Base-by-base conservation (phyloP, 2,329 filamentous ascomycete species). In the Xylaria sp. region DNA sequence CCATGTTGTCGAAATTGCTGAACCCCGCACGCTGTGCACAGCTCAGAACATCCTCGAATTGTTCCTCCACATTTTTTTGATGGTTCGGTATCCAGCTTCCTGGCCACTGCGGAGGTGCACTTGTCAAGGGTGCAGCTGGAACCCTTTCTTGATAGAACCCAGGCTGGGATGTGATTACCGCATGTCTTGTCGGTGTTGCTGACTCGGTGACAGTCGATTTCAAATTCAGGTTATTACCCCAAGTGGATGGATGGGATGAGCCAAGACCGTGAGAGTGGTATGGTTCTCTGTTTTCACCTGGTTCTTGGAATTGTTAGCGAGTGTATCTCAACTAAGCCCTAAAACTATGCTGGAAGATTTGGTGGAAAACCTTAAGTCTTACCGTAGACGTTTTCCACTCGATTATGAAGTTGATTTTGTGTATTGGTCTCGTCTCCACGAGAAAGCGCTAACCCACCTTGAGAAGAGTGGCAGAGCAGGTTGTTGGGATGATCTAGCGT, bases 1-100 rank as follows among this genome's bases (percentile, higher is more conserved):
- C 53, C 54, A 62, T 57, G 2, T 53, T 57, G 19, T 62, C 60
- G 49, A 62, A 57, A 14, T 42, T 62, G 19, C 57, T 47, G 35
- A 62, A 62, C 5, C 60, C 60, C 17, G 33, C 60, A 21, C 54
- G 60, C 42, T 54, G 60, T 6, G 53, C 60, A 37, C 54, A 57
- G n/a, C 28, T 31, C 35, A 62, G 28, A 33, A 62, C 42, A 12
- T 62, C 53, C 25, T 62, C 54, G 2, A 62, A 57, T 33, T 49
- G 54, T n/a, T 62, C 53, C 38, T 62, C 60, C 15, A 62, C 8
- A 11, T 47, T 49, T 8, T 42, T 11, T 23, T 62, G 60, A 9
- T 55, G 9, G 23, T 17, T 54, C n/a, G 38, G 25, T 11, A 31
- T n/a, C 11, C 11, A 21, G 31, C 25, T 46, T 35, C 17, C 59